A percentile compares a stretch with the other conserved stretches of the same genome.
These are phyloP conservation scores for Didymella arachidicola DNA, from an alignment of 2,329 filamentous ascomycete genomes.

Conservation along the genomic window DNA sequence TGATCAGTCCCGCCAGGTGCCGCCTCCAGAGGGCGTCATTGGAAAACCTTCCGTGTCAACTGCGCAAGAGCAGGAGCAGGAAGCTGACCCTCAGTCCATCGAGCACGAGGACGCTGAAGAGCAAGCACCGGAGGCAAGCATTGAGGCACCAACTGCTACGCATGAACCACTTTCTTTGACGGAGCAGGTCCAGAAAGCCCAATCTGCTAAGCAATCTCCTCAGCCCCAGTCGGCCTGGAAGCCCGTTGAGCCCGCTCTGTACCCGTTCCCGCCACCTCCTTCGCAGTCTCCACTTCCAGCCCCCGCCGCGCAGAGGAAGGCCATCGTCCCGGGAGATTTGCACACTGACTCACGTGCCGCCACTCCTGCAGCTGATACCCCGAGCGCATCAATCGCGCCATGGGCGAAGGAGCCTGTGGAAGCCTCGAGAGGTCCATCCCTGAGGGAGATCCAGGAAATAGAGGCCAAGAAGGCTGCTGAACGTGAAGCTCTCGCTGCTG, in stretches of 20 bases:
- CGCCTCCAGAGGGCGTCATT: slow-evolving; percentile 49
- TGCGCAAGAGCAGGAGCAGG: slow-evolving; percentile 35
- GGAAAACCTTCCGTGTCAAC: slow-evolving; percentile 39
- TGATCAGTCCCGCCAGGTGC: slow-evolving; percentile 45
- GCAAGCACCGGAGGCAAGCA: slow-evolving; percentile 23
- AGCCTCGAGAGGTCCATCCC: slow-evolving; percentile 80
- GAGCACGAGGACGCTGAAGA: slow-evolving; percentile 30
- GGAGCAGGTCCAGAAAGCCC: slow-evolving; percentile 83
- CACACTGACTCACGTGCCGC: slow-evolving; percentile 76
- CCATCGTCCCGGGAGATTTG: slow-evolving; percentile 80
- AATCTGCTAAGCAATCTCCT: slow-evolving; percentile 65
- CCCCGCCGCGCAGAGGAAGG: slow-evolving; percentile 85
- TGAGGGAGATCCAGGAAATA: slow-evolving; percentile 96
- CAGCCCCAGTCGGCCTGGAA: slow-evolving; percentile 64
- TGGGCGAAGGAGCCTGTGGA: slow-evolving; percentile 88
- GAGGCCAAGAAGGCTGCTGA: slow-evolving; percentile 93
- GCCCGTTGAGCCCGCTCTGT: slow-evolving; percentile 74
- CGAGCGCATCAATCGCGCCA: slow-evolving; percentile 79
- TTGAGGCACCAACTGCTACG: slow-evolving; percentile 30
- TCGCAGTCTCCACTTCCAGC: slow-evolving; percentile 85
- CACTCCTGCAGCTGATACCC: slow-evolving; percentile 72
- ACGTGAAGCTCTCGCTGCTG: slow-evolving; percentile 80
- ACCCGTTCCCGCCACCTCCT: slow-evolving; percentile 76
- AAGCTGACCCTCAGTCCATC: slow-evolving; percentile 29
- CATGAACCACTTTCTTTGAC: slow-evolving; percentile 73